Percentiles rank a stretch among this genome's conserved stretches.
Conservation (phyloP, 176 grass and related monocot species). For the Aegilops sharonensis region DNA sequence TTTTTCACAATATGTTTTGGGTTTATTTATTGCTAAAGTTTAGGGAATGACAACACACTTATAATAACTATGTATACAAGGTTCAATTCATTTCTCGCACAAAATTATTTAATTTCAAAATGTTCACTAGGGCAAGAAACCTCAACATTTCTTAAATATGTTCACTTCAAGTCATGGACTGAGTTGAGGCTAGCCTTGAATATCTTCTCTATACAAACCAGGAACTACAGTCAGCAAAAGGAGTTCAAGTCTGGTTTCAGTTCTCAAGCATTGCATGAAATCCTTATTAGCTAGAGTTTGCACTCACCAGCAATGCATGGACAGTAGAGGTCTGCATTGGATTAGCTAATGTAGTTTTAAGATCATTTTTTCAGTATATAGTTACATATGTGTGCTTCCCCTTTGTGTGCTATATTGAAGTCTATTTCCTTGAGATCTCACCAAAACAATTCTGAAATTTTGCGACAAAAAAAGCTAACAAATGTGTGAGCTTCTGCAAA, state of each 20-base stretch:
- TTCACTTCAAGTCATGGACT: background rate
- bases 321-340: background rate
- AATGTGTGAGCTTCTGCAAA: no score
- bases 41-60: background rate
- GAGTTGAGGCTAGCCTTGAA: background rate
- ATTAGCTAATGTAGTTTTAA: conserved; percentile 16
- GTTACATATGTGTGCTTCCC: conserved; percentile 48
- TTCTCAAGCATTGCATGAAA: background rate
- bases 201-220: background rate
- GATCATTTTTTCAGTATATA: background rate
- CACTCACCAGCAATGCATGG: background rate
- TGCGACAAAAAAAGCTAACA: no score
- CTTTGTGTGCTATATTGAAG: background rate
- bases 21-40: background rate
- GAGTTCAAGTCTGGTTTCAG: background rate
- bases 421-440: background rate
- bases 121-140: background rate
- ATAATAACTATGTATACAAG: background rate
- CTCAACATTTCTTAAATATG: background rate
- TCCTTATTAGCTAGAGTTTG: background rate
- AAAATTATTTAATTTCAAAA: no score
- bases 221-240: background rate
- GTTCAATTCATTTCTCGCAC: no score
- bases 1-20: background rate
- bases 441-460: no score